Base-by-base conservation (phyloP, 768 basidiomycete species). In the Tricholoma flavovirens region DNA sequence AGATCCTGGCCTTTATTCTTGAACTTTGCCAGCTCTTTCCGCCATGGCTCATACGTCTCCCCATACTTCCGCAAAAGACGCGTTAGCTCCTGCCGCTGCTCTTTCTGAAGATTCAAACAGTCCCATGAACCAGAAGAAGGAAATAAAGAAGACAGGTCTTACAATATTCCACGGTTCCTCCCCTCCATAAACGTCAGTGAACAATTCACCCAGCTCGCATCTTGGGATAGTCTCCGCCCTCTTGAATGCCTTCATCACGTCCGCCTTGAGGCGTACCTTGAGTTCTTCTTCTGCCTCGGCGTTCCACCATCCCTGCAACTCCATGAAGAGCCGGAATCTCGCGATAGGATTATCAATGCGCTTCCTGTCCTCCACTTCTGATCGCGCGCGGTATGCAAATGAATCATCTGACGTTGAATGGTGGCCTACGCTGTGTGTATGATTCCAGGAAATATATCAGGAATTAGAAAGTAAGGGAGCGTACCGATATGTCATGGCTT, bases 331-430 rank as follows among this genome's bases (percentile, higher is more conserved):
- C n/a, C 91, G 81, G 72, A 95, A 90, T 29, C 93, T 86, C 22
- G 79, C 78, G 56, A 93, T 83, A 1, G 93, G 93, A 66, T 95
- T 94, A 59, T 96, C 91, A 55, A 97, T 84, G 30, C 90, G 86
- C 73, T 92, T 94, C 65, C 88, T 83, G 62, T 94, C 88, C 70
- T 96, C 91, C 29, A 97, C 95, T 65, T 96, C 95, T 55, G 90
- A 82, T 17, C 90, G 82, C 1, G 90, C 80, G 38, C 94, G 84
- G 69, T 98, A 98, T 19, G 93, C 94, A 64, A 90, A 95, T 4
- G 93, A 95, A 69, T 98, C 94, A 64, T 98, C 95, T 9, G 94
- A 96, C 0, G 91, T 95, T 15, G 90, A 93, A 67, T 95, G 93
- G 66, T 98, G 93, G n/a, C 93, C 89, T 11, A 97, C 87, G 24